Evolutionary conservation across 768 basidiomycete species (phyloP).

Genomic region (Thelephora ganbajun): DNA sequence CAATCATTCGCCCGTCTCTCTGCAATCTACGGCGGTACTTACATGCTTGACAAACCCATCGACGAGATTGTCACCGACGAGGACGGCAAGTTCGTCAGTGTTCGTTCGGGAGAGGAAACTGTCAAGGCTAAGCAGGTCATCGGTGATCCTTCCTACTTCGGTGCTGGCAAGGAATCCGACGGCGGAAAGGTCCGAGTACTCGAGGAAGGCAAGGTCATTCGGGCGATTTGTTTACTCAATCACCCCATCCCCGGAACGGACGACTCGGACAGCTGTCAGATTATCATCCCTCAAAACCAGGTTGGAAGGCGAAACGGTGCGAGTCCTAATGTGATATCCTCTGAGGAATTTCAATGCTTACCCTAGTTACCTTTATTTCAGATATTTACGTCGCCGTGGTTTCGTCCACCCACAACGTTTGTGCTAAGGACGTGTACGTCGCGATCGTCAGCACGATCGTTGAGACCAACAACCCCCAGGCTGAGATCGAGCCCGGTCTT

Average conservation of each 20-base stretch:
- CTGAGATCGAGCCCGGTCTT: slow-evolving; percentile 86
- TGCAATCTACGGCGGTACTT: slow-evolving; percentile 98
- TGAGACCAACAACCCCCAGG: slow-evolving; percentile 85
- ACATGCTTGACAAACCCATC: slow-evolving; percentile 97
- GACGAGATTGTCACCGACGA: slow-evolving; percentile 79
- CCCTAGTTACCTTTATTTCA: slow-evolving; percentile 18
- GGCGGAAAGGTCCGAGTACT: slow-evolving; percentile 77
- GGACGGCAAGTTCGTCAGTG: slow-evolving; percentile 86
- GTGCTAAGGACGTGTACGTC: slow-evolving; percentile 87
- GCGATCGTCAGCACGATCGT: slow-evolving; percentile 98
- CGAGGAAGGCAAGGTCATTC: slow-evolving; percentile 87
- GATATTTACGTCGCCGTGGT: slow-evolving; percentile 99
- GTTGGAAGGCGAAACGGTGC: slow-evolving; percentile 83
- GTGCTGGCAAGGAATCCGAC: slow-evolving; percentile 47
- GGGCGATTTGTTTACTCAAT: slow-evolving; percentile 95
- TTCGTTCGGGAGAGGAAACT: slow-evolving; percentile 77
- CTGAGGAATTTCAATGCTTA: slow-evolving; percentile 1
- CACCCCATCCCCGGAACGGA: slow-evolving; percentile 98
- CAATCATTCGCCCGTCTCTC: slow-evolving; percentile 97
- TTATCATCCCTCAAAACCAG: slow-evolving; percentile 98
- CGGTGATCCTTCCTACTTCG: slow-evolving; percentile 96
- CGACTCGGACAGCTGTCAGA: slow-evolving; percentile 87
- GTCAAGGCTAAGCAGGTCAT: slow-evolving; percentile 97
- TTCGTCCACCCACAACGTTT: slow-evolving; percentile 94
- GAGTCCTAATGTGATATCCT: slow-evolving; percentile 12